Evolutionary conservation across 139 green algal species (phyloP), one percentile per base, ranked within the genome.

Genomic region (Asterochloris erici): DNA sequence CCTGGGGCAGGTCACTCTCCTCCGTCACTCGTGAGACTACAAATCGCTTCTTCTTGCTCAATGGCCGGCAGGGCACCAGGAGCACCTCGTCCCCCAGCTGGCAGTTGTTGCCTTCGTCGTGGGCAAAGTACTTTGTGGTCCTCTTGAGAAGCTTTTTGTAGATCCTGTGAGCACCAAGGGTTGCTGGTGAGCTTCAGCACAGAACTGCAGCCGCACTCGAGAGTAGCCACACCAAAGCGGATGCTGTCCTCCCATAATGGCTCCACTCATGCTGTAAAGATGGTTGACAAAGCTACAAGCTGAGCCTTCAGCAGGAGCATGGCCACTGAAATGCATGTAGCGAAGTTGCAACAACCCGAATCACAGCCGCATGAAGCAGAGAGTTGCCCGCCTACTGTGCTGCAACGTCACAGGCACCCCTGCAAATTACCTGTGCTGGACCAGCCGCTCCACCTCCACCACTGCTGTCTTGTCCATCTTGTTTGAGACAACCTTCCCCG

Each of bases 21-120:
- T 73, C 38, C 14, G 77, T 47, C 16, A 61, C 73, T 68, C 66
- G 29, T 16, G 19, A 14, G 24, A 83, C 73, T 21, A 64, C 23
- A 69, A 83, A 83, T 9, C 79, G 79, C 38, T 83, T 83, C 14
- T 60, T 64, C n/a, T 54, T 77, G 79, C 79, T 83, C 27, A 83
- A 11, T 19, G 79, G 79, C 28, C 68, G 66, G 47, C 61, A 70
- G 11, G 79, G 27, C 38, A 47, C 24, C 23, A 83, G 19, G 23
- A 61, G 38, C 21, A 83, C 79, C 21, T 71, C 38, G 28, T 83
- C 79, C 38, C 79, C 79, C 13, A 83, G n/a, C n/a, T 83, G 14
- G 28, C 38, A 47, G 27, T 47, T 62, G 38, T 83, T 77, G 29
- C 77, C n/a, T 27, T 70, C n/a, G 24, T 83, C 79, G 26, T 83